These are phyloP conservation scores for Ilex paraguariensis DNA, from an alignment of 305 asterid genomes.

Conservation along the genomic window DNA sequence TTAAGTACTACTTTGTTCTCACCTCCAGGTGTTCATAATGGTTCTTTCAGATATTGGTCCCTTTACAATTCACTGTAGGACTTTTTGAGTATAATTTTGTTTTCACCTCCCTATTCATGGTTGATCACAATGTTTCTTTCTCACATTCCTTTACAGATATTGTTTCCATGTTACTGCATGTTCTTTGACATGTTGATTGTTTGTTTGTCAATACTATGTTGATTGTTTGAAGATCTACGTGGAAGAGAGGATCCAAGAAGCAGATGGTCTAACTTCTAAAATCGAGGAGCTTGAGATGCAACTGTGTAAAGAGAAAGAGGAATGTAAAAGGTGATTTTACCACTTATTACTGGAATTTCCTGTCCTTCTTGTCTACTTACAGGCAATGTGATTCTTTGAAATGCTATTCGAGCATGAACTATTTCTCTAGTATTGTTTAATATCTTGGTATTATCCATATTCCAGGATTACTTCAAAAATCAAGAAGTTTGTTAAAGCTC, in stretches of 20 bases:
- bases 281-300: constrained; percentile 71
- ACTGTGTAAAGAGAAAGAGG: constrained; percentile 68
- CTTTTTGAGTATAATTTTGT: no score
- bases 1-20: no score
- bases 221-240: constrained; percentile 40
- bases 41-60: not conserved
- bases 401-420: not conserved
- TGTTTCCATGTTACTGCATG: not conserved
- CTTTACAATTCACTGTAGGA: not conserved
- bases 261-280: constrained; percentile 36
- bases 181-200: not conserved
- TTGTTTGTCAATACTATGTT: not conserved
- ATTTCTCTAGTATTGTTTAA: constrained; percentile 11
- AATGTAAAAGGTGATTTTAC: constrained; percentile 50
- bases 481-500: constrained; percentile 72
- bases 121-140: no score
- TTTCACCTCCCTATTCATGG: no score
- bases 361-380: constrained; percentile 11
- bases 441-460: constrained; percentile 8
- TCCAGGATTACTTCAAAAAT: constrained; percentile 54
- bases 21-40: no score
- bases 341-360: not conserved
- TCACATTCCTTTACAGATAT: not conserved
- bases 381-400: no score
- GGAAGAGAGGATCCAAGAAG: constrained; percentile 57